These are phyloP conservation scores for Aspergillus saccharolyticus DNA, from an alignment of 495 filamentous ascomycete genomes.

Conservation along the genomic window DNA sequence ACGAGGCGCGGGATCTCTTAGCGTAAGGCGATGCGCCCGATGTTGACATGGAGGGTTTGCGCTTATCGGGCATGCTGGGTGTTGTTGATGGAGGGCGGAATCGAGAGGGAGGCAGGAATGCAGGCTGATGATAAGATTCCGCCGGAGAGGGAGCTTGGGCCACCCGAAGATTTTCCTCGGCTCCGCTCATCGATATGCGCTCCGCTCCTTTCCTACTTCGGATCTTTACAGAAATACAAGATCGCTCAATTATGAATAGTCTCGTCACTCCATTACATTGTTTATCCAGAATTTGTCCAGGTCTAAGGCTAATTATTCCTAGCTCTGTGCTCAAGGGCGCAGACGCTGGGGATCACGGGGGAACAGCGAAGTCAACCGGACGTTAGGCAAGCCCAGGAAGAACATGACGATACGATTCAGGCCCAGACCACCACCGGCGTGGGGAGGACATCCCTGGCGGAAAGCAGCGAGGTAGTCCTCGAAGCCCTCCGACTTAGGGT, in stretches of 20 bases:
- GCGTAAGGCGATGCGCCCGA: conserved; percentile 16
- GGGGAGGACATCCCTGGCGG: conserved; percentile 69
- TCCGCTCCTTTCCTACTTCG: neutral
- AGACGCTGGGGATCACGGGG: conserved; percentile 82
- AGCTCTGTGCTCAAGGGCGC: conserved; percentile 46
- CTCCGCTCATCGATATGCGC: neutral
- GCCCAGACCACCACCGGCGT: conserved; percentile 83
- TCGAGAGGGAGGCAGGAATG: conserved; percentile 5
- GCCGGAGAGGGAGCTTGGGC: conserved; percentile 16
- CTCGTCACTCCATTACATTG: conserved; percentile 9
- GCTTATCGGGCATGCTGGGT: conserved; percentile 32
- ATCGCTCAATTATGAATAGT: conserved; percentile 2
- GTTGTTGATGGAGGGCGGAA: conserved; percentile 9
- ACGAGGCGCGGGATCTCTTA: conserved; percentile 30
- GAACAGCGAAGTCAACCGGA: conserved; percentile 73
- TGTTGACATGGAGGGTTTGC: conserved; percentile 25
- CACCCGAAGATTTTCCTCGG: conserved; percentile 7
- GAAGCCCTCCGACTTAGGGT: conserved; percentile 68
- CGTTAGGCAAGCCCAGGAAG: conserved; percentile 77
- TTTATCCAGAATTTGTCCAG: conserved; percentile 2
- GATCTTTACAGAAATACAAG: neutral
- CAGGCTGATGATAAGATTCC: neutral
- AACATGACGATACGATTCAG: conserved; percentile 86
- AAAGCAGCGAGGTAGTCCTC: conserved; percentile 83
- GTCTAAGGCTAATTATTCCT: neutral